Conservation (phyloP, 2,329 filamentous ascomycete species). For the Sporothrix variecibatus region DNA sequence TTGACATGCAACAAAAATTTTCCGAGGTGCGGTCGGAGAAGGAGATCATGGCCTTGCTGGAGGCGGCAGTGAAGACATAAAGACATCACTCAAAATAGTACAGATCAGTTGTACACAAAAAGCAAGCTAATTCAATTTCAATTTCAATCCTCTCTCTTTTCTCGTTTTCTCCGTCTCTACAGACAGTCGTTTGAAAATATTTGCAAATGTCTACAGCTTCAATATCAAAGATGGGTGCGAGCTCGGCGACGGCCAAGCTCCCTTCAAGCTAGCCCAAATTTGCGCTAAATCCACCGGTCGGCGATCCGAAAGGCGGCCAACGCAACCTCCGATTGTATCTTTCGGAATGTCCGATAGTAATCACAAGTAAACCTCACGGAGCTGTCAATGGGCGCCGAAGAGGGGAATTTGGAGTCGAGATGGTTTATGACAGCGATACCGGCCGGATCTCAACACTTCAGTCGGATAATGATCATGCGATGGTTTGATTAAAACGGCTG, state of each 20-base stretch:
- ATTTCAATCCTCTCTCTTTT: no score
- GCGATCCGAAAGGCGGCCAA: background rate
- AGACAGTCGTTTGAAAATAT: no score
- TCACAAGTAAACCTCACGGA: background rate
- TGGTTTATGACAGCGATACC: background rate
- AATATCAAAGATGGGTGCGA: background rate
- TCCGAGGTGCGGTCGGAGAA: constrained; percentile 13
- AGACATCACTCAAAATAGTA: background rate
- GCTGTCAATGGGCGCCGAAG: background rate
- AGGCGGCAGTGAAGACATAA: background rate
- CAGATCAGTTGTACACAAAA: background rate
- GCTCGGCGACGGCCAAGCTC: background rate
- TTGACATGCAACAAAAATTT: constrained; percentile 20
- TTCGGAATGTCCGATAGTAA: background rate
- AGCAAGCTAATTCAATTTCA: no score
- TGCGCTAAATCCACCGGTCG: background rate
- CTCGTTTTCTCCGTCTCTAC: no score
- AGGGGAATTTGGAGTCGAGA: background rate
- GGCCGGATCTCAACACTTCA: background rate
- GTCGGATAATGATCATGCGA: background rate
- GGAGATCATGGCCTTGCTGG: background rate
- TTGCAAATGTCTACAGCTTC: no score
- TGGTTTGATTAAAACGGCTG: background rate
- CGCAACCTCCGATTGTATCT: background rate
- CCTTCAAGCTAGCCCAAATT: background rate